phyloP scores from a whole-genome alignment of 129 eudicot species.

The Kitagawia praeruptora region DNA sequence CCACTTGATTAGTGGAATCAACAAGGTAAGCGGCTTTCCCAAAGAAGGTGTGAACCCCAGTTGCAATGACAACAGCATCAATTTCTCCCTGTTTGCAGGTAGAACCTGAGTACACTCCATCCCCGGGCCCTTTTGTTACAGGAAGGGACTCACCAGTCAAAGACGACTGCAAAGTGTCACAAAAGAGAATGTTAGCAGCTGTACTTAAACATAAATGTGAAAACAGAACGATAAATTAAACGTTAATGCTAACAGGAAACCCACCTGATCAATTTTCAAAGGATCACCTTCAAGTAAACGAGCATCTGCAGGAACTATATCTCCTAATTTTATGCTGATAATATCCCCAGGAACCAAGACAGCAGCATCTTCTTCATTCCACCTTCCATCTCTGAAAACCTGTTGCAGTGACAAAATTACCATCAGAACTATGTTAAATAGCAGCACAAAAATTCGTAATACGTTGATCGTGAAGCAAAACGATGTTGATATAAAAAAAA shows the following conservation, averaged over 20 bases:
- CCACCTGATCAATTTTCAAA: conserved; percentile 84
- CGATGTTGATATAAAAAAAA: neutral
- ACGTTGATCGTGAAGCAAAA: neutral
- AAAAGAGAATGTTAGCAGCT: conserved; percentile 9
- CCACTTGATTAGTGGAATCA: conserved; percentile 90
- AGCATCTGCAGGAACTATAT: conserved; percentile 95
- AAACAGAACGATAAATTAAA: neutral
- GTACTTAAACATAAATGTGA: neutral
- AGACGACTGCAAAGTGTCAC: conserved; percentile 67
- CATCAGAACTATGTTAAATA: neutral
- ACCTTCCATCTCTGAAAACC: conserved; percentile 92
- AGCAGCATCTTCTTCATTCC: conserved; percentile 92
- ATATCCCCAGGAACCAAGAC: conserved; percentile 92
- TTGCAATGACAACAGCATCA: conserved; percentile 92
- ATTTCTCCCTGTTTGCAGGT: conserved; percentile 98
- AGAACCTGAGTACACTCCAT: conserved; percentile 95
- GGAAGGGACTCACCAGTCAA: conserved; percentile 97
- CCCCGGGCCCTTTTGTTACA: conserved; percentile 96
- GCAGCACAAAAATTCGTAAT: neutral
- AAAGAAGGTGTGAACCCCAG: conserved; percentile 97
- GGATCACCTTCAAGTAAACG: conserved; percentile 98
- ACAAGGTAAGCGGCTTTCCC: conserved; percentile 99
- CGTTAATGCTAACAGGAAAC: neutral
- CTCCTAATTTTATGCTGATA: conserved; percentile 86
- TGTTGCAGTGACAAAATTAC: neutral